Percentiles rank a stretch among this genome's conserved stretches.
These are phyloP conservation scores for Sarcodon aspratus DNA, from an alignment of 768 basidiomycete genomes.

Conservation along the genomic window DNA sequence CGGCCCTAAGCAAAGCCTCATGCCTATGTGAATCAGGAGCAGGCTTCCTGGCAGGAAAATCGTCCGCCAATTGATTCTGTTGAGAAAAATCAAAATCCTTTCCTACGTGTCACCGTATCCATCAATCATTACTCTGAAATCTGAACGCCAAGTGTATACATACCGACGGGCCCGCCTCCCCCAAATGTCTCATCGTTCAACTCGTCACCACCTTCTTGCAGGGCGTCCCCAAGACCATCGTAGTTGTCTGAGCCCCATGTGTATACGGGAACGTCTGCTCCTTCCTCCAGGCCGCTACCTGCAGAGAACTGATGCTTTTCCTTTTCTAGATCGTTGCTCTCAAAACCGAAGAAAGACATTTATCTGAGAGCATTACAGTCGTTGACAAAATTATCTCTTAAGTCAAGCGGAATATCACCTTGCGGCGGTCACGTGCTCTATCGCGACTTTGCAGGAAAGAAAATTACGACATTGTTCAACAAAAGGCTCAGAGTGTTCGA, in stretches of 20 bases:
- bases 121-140: neutral
- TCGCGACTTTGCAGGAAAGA: too few species aligned
- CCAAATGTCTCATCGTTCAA: constrained; percentile 98
- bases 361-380: constrained; percentile 15
- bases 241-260: constrained; percentile 89
- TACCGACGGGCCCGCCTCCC: constrained; percentile 55
- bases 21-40: constrained; percentile 3
- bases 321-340: constrained; percentile 47
- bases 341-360: constrained; percentile 81
- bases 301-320: constrained; percentile 48
- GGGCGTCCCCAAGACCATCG: constrained; percentile 78
- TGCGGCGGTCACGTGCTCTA: too few species aligned
- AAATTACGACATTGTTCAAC: too few species aligned
- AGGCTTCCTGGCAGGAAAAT: constrained; percentile 5
- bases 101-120: constrained; percentile 31
- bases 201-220: constrained; percentile 87
- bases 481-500: too few species aligned
- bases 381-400: neutral
- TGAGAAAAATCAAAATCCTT: constrained; percentile 86
- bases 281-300: constrained; percentile 24
- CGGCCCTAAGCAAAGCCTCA: neutral
- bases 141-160: neutral
- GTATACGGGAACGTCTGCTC: constrained; percentile 83
- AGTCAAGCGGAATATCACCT: too few species aligned
- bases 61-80: constrained; percentile 22